phyloP scores from a whole-genome alignment of 345 rosid genomes.

The Punica granatum region DNA sequence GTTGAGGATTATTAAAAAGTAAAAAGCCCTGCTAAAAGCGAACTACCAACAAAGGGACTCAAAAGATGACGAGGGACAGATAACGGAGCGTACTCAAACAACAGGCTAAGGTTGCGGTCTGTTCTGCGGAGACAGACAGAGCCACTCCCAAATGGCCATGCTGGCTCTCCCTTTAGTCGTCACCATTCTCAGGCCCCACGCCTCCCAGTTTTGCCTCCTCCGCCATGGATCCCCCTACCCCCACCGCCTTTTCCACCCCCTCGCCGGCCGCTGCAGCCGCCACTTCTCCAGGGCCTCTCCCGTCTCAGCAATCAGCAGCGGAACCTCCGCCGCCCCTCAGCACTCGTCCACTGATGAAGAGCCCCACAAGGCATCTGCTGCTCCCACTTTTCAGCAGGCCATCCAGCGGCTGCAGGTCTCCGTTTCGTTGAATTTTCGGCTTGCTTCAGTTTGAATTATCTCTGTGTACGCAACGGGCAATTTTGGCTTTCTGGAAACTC shows the following conservation, averaged over 20 bases:
- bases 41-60: too few species aligned
- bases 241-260: slow-evolving; percentile 15
- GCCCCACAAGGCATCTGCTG: slow-evolving; percentile 17
- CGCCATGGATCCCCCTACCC: slow-evolving; percentile 17
- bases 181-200: slow-evolving; percentile 47
- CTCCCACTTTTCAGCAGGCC: slow-evolving; percentile 85
- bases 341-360: slow-evolving; percentile 28
- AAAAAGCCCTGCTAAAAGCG: too few species aligned
- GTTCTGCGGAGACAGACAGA: not conserved
- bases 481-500: too few species aligned
- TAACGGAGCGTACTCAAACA: not conserved
- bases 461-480: too few species aligned
- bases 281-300: slow-evolving; percentile 22
- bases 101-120: slow-evolving; percentile 11
- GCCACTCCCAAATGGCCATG: slow-evolving; percentile 38
- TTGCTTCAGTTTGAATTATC: not conserved
- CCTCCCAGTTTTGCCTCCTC: slow-evolving; percentile 28
- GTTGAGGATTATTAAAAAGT: too few species aligned
- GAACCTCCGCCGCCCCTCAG: slow-evolving; percentile 20
- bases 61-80: too few species aligned
- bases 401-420: slow-evolving; percentile 84
- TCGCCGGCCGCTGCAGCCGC: slow-evolving; percentile 19
- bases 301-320: slow-evolving; percentile 26
- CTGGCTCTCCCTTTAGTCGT: slow-evolving; percentile 56
- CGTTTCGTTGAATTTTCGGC: not conserved